Evolutionary conservation across 768 basidiomycete species (phyloP).

Genomic region (Strobilomyces echinocephalus): DNA sequence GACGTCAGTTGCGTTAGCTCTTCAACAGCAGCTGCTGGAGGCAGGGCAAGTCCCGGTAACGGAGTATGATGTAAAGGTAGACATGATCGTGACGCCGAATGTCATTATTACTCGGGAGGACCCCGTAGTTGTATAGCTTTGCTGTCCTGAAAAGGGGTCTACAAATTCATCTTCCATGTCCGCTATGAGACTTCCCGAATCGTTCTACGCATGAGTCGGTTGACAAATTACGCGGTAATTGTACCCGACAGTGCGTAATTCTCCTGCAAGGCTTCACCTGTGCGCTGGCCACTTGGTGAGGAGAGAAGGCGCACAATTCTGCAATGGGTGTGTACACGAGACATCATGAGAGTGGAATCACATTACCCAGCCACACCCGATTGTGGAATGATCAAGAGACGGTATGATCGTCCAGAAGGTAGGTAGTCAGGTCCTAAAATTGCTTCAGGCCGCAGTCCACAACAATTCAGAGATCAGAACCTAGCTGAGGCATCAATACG

Average conservation of each 20-base stretch:
- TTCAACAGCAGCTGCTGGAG: slow-evolving; percentile 59
- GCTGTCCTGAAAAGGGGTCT: slow-evolving; percentile 1
- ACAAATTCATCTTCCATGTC: slow-evolving; percentile 22
- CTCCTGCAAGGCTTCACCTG: slow-evolving; percentile 15
- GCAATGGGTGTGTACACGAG: slow-evolving; percentile 13
- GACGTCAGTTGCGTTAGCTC: slow-evolving; percentile 55
- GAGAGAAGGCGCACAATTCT: slow-evolving; percentile 40
- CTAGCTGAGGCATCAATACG: slow-evolving; percentile 62
- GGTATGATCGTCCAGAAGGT: slow-evolving; percentile 40
- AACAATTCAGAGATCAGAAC: slow-evolving; percentile 32
- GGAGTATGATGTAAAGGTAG: slow-evolving; percentile 60
- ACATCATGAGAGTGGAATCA: slow-evolving; percentile 16
- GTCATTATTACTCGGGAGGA: slow-evolving; percentile 28
- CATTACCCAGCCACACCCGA: slow-evolving; percentile 39
- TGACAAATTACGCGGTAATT: slow-evolving; percentile 19
- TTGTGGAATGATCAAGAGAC: slow-evolving; percentile 39
- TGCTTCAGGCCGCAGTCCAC: slow-evolving; percentile 3
- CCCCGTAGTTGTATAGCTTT: slow-evolving; percentile 20
- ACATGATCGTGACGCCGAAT: slow-evolving; percentile 52
- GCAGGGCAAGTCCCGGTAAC: slow-evolving; percentile 48
- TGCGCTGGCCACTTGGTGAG: slow-evolving; percentile 28
- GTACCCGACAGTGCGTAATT: slow-evolving; percentile 22
- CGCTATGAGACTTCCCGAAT: slow-evolving; percentile 17
- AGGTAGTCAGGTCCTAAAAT: slow-evolving; percentile 35
- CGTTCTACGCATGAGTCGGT: slow-evolving; percentile 8